Evolutionary conservation across 352 stramenopile genomes (phyloP).

Genomic region (Thraustotheca clavata): DNA sequence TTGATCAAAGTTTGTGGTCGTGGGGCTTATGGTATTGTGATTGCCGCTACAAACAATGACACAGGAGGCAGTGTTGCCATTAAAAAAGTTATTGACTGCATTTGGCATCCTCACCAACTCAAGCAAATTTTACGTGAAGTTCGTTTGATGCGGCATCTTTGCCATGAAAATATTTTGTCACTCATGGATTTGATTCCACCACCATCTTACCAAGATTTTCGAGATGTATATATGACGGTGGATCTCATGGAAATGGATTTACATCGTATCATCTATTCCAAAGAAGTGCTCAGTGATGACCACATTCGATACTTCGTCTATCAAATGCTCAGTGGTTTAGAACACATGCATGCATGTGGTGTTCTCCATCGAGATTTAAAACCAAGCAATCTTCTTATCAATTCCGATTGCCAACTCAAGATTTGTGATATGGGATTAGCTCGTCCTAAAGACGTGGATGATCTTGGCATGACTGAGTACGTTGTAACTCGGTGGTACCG

Average conservation of each 20-base stretch:
- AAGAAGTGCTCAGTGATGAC: slow-evolving; percentile 86
- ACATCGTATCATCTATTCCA: slow-evolving; percentile 90
- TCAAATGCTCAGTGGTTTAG: slow-evolving; percentile 84
- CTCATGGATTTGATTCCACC: slow-evolving; percentile 78
- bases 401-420: slow-evolving; percentile 94
- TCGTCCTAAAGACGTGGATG: slow-evolving; percentile 75
- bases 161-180: slow-evolving; percentile 79
- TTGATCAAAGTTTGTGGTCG: slow-evolving; percentile 84
- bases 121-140: slow-evolving; percentile 86
- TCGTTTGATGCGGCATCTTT: slow-evolving; percentile 74
- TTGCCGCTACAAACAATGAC: slow-evolving; percentile 71
- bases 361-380: slow-evolving; percentile 83
- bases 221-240: slow-evolving; percentile 86
- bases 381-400: slow-evolving; percentile 82
- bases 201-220: slow-evolving; percentile 75
- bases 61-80: slow-evolving; percentile 83
- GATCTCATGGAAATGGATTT: slow-evolving; percentile 92
- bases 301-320: slow-evolving; percentile 92
- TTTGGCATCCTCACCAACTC: slow-evolving; percentile 83
- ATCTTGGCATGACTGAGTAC: slow-evolving; percentile 89
- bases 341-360: slow-evolving; percentile 80
- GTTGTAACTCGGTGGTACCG: slow-evolving; percentile 87
- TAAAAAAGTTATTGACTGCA: slow-evolving; percentile 88
- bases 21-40: slow-evolving; percentile 85
- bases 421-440: slow-evolving; percentile 95